Evolutionary conservation across 78 protist genomes (phyloP).

Genomic region (Bodo saltans): DNA sequence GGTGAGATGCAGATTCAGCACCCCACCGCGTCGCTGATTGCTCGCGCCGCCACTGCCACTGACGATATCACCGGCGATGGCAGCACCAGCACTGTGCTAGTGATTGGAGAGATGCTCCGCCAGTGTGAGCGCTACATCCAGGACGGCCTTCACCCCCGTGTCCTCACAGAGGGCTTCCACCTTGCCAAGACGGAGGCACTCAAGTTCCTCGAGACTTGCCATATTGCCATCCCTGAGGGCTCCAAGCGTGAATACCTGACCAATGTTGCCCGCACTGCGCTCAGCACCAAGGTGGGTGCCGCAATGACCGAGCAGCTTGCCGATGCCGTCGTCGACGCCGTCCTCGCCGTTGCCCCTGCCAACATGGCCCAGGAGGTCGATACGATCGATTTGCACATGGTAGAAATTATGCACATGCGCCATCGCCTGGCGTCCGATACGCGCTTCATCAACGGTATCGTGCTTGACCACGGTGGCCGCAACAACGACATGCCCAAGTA

Average conservation of each 20-base stretch:
- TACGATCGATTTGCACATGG: conserved; percentile 99
- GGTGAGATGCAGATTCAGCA: conserved; percentile 97
- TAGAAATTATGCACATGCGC: conserved; percentile 95
- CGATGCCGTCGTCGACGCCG: conserved; percentile 85
- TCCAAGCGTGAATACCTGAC: conserved; percentile 65
- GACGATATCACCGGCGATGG: conserved; percentile 99
- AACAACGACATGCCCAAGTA: conserved; percentile 97
- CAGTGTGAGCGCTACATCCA: conserved; percentile 81
- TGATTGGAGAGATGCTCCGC: conserved; percentile 93
- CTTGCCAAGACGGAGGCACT: conserved; percentile 75
- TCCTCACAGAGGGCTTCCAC: conserved; percentile 93
- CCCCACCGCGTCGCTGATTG: conserved; percentile 98
- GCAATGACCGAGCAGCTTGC: conserved; percentile 81
- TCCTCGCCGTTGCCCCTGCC: conserved; percentile 59
- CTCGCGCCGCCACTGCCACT: conserved; percentile 98
- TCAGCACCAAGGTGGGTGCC: conserved; percentile 80
- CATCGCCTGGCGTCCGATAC: conserved; percentile 84
- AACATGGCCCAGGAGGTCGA: conserved; percentile 43
- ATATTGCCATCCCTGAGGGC: conserved; percentile 19
- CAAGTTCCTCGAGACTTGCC: conserved; percentile 54
- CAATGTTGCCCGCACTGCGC: conserved; percentile 84
- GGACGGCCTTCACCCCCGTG: conserved; percentile 98
- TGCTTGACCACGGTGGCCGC: conserved; percentile 98
- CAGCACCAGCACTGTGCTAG: conserved; percentile 91
- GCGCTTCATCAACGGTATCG: conserved; percentile 88